These are phyloP conservation scores for Cruciata laevipes DNA, from an alignment of 257 asterid genomes.

Conservation along the genomic window DNA sequence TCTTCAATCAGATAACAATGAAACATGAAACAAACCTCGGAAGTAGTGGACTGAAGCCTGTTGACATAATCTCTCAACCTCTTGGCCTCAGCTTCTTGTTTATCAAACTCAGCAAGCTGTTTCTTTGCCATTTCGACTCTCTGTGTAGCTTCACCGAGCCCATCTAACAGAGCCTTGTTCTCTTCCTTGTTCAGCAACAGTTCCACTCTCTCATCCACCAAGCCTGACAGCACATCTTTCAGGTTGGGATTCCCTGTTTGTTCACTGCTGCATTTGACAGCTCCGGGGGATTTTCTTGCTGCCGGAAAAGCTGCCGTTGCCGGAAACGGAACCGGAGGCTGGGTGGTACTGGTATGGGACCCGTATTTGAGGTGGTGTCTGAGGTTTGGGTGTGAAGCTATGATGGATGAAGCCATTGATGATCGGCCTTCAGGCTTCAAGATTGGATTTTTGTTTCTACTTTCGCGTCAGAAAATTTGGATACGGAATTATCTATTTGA, in stretches of 20 bases:
- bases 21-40: conserved; percentile 44
- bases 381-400: conserved; percentile 18
- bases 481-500: not conserved
- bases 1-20: not conserved
- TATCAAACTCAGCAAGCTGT: conserved; percentile 67
- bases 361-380: conserved; percentile 17
- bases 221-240: conserved; percentile 52
- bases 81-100: conserved; percentile 72
- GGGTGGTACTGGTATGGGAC: conserved; percentile 14
- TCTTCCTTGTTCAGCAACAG: conserved; percentile 67
- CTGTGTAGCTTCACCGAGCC: conserved; percentile 67
- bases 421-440: not conserved
- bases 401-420: conserved; percentile 11
- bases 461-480: not conserved
- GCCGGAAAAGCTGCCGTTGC: conserved; percentile 14
- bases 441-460: not conserved
- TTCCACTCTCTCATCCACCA: conserved; percentile 70
- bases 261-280: conserved; percentile 42
- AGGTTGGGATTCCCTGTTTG: conserved; percentile 24
- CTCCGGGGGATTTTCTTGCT: conserved; percentile 10
- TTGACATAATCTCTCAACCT: conserved; percentile 45
- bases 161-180: conserved; percentile 61
- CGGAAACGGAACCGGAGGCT: conserved; percentile 16
- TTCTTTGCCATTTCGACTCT: conserved; percentile 74
- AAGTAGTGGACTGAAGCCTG: conserved; percentile 65